Evolutionary conservation across 1,284 basidiomycete species (phyloP).

Genomic region (Mrakiaceae sp.): DNA sequence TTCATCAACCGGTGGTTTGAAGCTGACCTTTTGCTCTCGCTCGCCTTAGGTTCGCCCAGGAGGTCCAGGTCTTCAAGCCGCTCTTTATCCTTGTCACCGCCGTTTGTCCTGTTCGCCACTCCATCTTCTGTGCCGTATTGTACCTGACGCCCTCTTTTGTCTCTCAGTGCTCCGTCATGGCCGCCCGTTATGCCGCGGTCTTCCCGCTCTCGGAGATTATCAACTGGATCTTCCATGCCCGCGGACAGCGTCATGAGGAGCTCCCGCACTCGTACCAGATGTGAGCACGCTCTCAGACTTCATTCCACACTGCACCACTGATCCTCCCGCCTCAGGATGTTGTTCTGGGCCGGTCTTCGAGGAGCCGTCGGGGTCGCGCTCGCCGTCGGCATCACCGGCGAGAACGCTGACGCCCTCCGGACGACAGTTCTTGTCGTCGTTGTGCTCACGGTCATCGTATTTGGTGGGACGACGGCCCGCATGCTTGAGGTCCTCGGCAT

Average conservation of each 20-base stretch:
- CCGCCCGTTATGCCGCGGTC: conserved; percentile 89
- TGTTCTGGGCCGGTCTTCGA: conserved; percentile 96
- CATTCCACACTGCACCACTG: not conserved
- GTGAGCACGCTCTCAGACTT: conserved; percentile 34
- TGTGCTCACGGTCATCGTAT: conserved; percentile 86
- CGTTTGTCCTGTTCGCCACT: conserved; percentile 26
- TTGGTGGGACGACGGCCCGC: conserved; percentile 88
- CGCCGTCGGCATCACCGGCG: conserved; percentile 85
- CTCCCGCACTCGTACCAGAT: conserved; percentile 91
- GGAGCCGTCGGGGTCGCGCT: conserved; percentile 92
- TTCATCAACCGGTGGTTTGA: no score
- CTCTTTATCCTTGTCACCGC: conserved; percentile 85
- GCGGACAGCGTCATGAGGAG: conserved; percentile 74
- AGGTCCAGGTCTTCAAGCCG: conserved; percentile 84
- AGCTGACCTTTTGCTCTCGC: not conserved
- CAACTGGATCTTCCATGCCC: conserved; percentile 75
- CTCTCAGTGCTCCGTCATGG: conserved; percentile 64
- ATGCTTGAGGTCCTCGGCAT: conserved; percentile 99
- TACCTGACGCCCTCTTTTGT: not conserved
- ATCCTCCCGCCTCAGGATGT: conserved; percentile 39
- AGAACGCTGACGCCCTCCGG: conserved; percentile 78
- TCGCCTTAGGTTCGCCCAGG: conserved; percentile 44
- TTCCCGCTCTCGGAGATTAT: conserved; percentile 94
- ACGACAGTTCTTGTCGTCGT: conserved; percentile 94
- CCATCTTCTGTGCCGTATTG: not conserved